Base-by-base conservation (phyloP, 148 eudicot genomes). In the Cornus suecica region DNA sequence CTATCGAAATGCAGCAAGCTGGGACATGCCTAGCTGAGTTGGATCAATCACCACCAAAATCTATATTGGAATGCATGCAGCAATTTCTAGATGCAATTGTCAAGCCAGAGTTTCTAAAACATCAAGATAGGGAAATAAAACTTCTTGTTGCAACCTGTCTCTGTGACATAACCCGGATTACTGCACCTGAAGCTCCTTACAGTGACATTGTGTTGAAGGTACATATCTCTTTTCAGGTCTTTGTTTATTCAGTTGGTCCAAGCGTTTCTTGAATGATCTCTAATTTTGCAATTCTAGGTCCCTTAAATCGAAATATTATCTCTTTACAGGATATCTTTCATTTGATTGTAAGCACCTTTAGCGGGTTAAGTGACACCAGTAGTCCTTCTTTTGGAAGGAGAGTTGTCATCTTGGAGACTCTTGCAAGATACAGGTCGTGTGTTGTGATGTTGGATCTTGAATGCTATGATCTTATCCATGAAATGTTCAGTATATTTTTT, bases 381-480 rank as follows among this genome's bases (percentile, higher is more conserved):
- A 89, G 87, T 31, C 94, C 99, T n/a, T 85, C 91, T 26, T 93
- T 90, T 83, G 97, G 89, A 70, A 93, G 94, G 82, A 90, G 93
- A 87, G 93, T 95, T 67, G 79, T 85, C 72, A 93, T 95, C 64
- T 85, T 95, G 88, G 97, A 95, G 82, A 95, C 94, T 30, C 81
- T 95, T 75, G 99, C 99, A 64, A 91, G 90, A 87, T 95, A 93
- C 77, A 91, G 98, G 80, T 95, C 98, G 31, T 95, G 97, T 64
- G 94, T 95, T 78, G 95, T 95, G 83, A 95, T 95, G 97, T 81
- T 95, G 79, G 99, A 95, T 86, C 99, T 95, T 79, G 99, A 93
- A 75, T 95, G 99, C 68, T 97, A 91, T 82, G 97, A 95, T 80
- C 91, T 95, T 26, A 85, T 95, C 71, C 80, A 80, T 70, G 91